Percentiles rank a stretch among this genome's conserved stretches.
Conservation (phyloP, 257 asterid genomes). For the Forsythia suspensa region DNA sequence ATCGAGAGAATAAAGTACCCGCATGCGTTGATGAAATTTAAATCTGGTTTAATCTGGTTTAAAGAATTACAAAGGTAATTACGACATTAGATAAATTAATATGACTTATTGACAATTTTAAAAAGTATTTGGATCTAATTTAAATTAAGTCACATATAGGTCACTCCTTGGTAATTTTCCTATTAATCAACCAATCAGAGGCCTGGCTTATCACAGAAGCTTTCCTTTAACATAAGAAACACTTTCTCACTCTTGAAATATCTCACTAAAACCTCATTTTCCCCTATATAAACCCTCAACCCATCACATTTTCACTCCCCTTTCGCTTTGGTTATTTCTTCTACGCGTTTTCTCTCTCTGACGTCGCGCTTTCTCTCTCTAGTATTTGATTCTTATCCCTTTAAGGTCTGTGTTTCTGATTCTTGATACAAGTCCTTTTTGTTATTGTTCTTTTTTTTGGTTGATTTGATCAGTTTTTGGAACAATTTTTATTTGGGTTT, state of each 20-base stretch:
- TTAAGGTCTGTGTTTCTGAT: slow-evolving; percentile 34
- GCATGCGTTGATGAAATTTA: too few species aligned
- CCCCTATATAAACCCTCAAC: slow-evolving; percentile 21
- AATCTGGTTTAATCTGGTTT: too few species aligned
- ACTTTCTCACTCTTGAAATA: slow-evolving; percentile 14
- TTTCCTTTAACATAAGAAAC: neutral
- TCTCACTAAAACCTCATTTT: neutral
- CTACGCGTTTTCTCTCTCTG: slow-evolving; percentile 13
- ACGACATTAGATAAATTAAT: too few species aligned
- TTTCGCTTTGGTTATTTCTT: neutral
- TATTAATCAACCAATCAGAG: slow-evolving; percentile 13
- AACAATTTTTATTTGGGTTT: slow-evolving; percentile 15
- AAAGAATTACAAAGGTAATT: too few species aligned
- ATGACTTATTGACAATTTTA: too few species aligned
- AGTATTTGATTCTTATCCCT: slow-evolving; percentile 26
- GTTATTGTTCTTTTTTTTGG: neutral
- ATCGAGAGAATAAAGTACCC: too few species aligned
- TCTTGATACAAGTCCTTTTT: neutral
- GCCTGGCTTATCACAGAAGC: slow-evolving; percentile 28
- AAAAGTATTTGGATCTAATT: too few species aligned
- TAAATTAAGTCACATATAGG: too few species aligned
- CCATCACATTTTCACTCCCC: neutral
- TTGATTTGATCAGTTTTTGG: neutral
- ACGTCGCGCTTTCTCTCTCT: slow-evolving; percentile 1
- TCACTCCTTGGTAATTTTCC: too few species aligned